phyloP scores from a whole-genome alignment of 179 eudicot genomes.

The Camellia oleifera region DNA sequence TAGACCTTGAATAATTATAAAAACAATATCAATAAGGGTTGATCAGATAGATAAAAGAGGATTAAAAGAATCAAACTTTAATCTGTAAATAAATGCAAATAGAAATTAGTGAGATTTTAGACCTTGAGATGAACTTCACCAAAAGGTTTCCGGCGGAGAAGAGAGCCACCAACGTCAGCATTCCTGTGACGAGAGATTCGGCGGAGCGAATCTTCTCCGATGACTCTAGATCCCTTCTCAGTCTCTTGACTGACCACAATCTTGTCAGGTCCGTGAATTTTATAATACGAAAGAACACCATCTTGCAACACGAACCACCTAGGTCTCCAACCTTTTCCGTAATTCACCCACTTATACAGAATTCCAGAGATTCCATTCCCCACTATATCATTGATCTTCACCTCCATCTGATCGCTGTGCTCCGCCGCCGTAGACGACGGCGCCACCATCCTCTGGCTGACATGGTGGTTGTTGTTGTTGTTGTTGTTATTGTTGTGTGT shows the following conservation, averaged over 20 bases:
- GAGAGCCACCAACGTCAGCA: constrained; percentile 12
- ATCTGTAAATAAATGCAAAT: background rate
- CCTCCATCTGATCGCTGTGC: constrained; percentile 30
- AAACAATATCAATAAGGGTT: background rate
- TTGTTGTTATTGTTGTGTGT: background rate
- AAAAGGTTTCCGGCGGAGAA: constrained; percentile 48
- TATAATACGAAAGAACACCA: constrained; percentile 81
- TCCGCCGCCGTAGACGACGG: constrained; percentile 8
- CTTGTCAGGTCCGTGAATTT: constrained; percentile 83
- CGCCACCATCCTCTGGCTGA: constrained; percentile 5
- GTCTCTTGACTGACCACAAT: constrained; percentile 46
- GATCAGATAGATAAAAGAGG: background rate
- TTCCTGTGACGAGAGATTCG: constrained; percentile 34
- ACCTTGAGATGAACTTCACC: constrained; percentile 98
- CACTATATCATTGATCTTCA: constrained; percentile 58
- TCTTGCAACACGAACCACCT: constrained; percentile 87
- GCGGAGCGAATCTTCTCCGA: constrained; percentile 73
- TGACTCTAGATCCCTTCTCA: constrained; percentile 60
- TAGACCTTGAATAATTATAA: background rate
- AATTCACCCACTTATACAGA: constrained; percentile 86
- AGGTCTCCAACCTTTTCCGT: constrained; percentile 88
- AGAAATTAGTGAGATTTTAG: background rate
- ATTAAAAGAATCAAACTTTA: background rate
- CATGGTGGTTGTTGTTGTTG: background rate
- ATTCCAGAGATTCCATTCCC: constrained; percentile 76